phyloP scores from a whole-genome alignment of 345 rosid genomes.

The Aquilaria sinensis region DNA sequence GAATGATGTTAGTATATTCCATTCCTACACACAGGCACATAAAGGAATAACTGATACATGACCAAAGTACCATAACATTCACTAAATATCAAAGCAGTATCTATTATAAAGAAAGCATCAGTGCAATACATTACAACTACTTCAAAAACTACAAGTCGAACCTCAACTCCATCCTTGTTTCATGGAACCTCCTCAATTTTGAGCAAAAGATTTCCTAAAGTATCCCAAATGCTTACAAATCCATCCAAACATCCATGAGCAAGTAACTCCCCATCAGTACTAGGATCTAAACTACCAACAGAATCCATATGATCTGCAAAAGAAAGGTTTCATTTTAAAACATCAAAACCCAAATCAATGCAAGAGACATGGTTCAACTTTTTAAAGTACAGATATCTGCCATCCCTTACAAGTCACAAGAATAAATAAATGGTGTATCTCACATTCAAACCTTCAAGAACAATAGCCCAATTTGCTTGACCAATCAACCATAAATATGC shows the following conservation, averaged over 20 bases:
- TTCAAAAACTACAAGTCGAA: conserved; percentile 15
- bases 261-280: conserved; percentile 68
- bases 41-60: neutral
- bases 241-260: conserved; percentile 87
- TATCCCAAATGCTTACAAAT: conserved; percentile 66
- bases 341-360: neutral
- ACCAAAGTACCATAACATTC: neutral
- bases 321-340: neutral
- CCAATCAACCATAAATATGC: conserved; percentile 80
- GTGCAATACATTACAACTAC: neutral
- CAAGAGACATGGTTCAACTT: conserved; percentile 2
- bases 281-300: conserved; percentile 63
- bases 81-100: neutral
- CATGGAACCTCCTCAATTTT: conserved; percentile 50
- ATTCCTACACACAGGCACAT: neutral
- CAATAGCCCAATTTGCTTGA: conserved; percentile 79
- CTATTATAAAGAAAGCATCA: neutral
- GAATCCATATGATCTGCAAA: conserved; percentile 80
- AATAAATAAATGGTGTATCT: neutral
- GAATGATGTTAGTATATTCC: too few relatives aligned
- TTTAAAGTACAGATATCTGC: neutral
- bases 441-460: conserved; percentile 43
- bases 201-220: conserved; percentile 49
- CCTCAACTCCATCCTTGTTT: conserved; percentile 54
- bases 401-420: neutral